Base-by-base conservation (phyloP, 495 filamentous ascomycete genomes). In the Jackrogersella multiformis region DNA sequence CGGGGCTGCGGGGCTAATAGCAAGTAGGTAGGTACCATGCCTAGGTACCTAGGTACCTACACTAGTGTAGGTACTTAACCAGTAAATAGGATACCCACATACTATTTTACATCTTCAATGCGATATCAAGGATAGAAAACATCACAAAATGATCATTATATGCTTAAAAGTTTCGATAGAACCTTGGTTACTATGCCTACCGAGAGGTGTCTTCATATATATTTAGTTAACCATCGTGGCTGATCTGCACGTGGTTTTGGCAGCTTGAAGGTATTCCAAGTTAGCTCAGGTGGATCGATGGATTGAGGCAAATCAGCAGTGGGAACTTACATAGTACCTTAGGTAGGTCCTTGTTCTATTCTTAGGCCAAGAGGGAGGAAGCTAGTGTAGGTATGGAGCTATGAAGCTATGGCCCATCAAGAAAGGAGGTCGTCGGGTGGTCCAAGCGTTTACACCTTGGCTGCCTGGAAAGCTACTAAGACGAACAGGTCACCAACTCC, bases 81-180 rank as follows among this genome's bases (percentile, higher is more conserved):
- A 41, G 56, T 61, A 61, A 52, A 38, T 65, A 56, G 5, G 32
- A n/a, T 64, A 44, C 54, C 62, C 58, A 61, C 57, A 41, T 18
- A 38, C 58, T 35, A 61, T 64, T 61, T 42, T 26, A 36, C 48
- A 51, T 15, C 39, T 49, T 56, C 49, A 63, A 55, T 63, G 49
- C 60, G 38, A 45, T 23, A 48, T 26, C 20, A 18, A 26, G 20
- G 42, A 46, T 46, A 26, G 21, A 46, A 15, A 30, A 30, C 26
- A 2, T 24, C 20, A 46, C 13, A 46, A 46, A 46, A 24, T 21
- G 26, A 4, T 24, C n/a, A 26, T 26, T 21, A 46, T 26, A 9
- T 35, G 10, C 10, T 4, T 35, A 35, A 6, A 1, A 26, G 23
- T n/a, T 20, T 24, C 21, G 9, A 21, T 13, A n/a, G 42, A 46